Base-by-base conservation (phyloP, 75 land plant genomes). In the Cupressus sempervirens region DNA sequence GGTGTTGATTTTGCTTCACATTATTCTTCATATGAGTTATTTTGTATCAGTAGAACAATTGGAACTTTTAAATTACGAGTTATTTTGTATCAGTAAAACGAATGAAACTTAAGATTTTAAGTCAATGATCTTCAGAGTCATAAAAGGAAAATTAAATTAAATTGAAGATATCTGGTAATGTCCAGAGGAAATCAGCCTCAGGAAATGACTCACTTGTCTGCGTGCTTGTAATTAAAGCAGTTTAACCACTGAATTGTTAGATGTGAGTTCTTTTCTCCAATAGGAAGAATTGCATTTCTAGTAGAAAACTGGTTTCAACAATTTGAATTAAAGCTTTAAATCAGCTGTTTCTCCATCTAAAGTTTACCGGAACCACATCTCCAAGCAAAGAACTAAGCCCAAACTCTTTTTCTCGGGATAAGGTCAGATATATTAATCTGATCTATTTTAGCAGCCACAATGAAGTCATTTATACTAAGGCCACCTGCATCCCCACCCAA, bases 401-500 rank as follows among this genome's bases (percentile, higher is more conserved):
- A 94, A 46, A 89, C 79, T 84, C 94, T 88, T 84, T 90, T 92
- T 68, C 86, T 91, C 23, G 93, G 94, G 30, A 89, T 84, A 72
- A 97, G 93, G 85, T 97, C 99, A 74, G 90, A 86, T 14, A 94
- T 90, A 53, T 89, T 91, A 45, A 97, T 84, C 85, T 86, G 79
- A 82, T 97, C 99, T 76, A 97, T 95, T 85, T 93, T 97, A 18
- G 99, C 94, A 53, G 99, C 99, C 20, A 95, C 82, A 46, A 95
- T 95, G 90, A 91, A 97, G 83, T 97, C 97, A 88, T 97, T 97
- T 87, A 91, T 88, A 73, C 94, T 93, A 85, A 97, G 85, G 7
- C 99, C 99, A 72, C 97, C 99, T 97, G 94, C 93, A 89, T 36
- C n/a, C 41, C 41, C 13, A 16, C 43, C 48, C 41, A 79, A 14